Base-by-base conservation (phyloP, 352 stramenopile genomes). In the Thraustochytrium striatum region DNA sequence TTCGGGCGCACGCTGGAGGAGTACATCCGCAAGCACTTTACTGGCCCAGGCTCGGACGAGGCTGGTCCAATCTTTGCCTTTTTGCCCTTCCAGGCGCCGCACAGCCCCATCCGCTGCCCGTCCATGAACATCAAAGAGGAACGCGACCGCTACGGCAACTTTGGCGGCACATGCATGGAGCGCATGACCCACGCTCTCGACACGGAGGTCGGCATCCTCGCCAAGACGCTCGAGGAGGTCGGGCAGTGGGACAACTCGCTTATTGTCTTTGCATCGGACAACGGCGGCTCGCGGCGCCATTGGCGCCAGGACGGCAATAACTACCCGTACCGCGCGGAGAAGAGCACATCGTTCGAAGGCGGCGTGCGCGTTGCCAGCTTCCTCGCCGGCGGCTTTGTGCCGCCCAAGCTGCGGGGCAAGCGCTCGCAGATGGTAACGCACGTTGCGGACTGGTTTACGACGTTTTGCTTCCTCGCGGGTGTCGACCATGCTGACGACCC, bases 391-490 rank as follows among this genome's bases (percentile, higher is more conserved):
- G 47, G 3, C n/a, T 52, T 52, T 16, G n/a, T 80, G 11, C 16
- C 11, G 16, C n/a, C 28, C 8, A 61, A 57, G 21, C 13, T 19
- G 11, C 16, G 19, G n/a, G 43, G 68, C 2, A 16, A 9, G 1
- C 8, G n/a, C 21, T 61, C 53, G 19, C 13, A 33, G 16, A 33
- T 52, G 16, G 28, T 80, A 57, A 72, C 58, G 55, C 70, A 80
- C 58, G 79, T 80, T 58, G 21, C 70, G 13, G 70, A 80, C 3
- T 80, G 70, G 70, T 80, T 75, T 58, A 33, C 70, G 0, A 80
- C 70, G 35, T 33, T 80, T 75, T 55, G 47, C 47, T 25, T 21
- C 25, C 47, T 55, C 16, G 47, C 47, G 47, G 47, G 47, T 55
- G 25, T 55, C 47, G 47, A 55, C 25, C 47, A 55, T 25, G 47